These are phyloP conservation scores for Candida railenensis DNA, from an alignment of 805 yeast species.

Conservation along the genomic window DNA sequence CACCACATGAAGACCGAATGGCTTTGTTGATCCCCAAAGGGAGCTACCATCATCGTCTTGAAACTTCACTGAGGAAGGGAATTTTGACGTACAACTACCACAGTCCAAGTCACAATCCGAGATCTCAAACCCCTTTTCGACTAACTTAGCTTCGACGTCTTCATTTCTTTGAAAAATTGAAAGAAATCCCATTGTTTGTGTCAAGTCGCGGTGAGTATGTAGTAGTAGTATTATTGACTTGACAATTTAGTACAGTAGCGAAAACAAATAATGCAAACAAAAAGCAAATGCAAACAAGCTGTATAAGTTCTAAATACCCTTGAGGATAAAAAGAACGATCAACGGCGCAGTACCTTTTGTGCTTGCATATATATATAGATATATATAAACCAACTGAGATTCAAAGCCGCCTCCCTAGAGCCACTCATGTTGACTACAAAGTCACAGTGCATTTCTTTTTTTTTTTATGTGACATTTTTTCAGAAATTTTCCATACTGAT, in stretches of 20 bases:
- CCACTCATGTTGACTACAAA: too few species aligned
- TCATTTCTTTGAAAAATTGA: neutral
- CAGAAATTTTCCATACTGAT: neutral
- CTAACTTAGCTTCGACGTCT: conserved; percentile 4
- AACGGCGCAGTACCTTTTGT: too few species aligned
- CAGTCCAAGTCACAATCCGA: conserved; percentile 57
- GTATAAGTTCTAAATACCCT: too few species aligned
- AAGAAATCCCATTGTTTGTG: conserved; percentile 5
- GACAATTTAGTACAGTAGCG: neutral
- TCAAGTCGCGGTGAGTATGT: neutral
- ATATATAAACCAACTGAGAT: too few species aligned
- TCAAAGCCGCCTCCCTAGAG: too few species aligned
- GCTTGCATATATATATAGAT: too few species aligned
- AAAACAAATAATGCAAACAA: neutral
- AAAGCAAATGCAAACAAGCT: too few species aligned
- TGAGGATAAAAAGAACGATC: too few species aligned
- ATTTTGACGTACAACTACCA: conserved; percentile 49
- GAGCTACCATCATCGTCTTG: conserved; percentile 37
- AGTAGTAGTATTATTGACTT: too few species aligned
- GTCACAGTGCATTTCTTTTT: neutral
- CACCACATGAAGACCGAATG: conserved; percentile 68
- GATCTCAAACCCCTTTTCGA: conserved; percentile 23
- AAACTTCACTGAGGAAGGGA: conserved; percentile 51
- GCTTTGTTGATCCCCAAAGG: conserved; percentile 70
- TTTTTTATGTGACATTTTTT: too few species aligned